phyloP scores from a whole-genome alignment of 1,139 yeast species.

The Sugiyamaella japonica region DNA sequence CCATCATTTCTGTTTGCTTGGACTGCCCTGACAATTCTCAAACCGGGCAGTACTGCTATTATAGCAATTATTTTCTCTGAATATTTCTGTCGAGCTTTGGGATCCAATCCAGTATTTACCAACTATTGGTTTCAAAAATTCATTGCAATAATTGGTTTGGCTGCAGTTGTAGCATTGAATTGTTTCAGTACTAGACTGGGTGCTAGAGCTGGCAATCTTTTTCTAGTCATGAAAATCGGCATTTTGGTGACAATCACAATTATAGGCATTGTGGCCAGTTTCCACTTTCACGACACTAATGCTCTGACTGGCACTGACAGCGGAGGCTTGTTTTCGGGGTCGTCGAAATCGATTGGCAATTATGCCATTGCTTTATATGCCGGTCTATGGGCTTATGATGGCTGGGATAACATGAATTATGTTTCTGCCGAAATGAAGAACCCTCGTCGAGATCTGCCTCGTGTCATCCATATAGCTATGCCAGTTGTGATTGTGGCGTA shows the following conservation, averaged over 20 bases:
- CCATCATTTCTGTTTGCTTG: slow-evolving; percentile 45
- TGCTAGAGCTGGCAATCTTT: slow-evolving; percentile 41
- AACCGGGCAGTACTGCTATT: slow-evolving; percentile 47
- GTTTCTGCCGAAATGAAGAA: slow-evolving; percentile 46
- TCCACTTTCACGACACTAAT: slow-evolving; percentile 29
- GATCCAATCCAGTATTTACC: slow-evolving; percentile 27
- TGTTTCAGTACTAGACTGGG: slow-evolving; percentile 39
- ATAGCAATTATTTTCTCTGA: slow-evolving; percentile 46
- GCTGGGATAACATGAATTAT: slow-evolving; percentile 48
- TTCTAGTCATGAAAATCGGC: slow-evolving; percentile 41
- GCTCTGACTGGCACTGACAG: slow-evolving; percentile 31
- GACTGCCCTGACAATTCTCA: slow-evolving; percentile 43
- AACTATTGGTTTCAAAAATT: slow-evolving; percentile 38
- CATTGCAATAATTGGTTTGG: slow-evolving; percentile 39
- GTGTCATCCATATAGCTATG: slow-evolving; percentile 45
- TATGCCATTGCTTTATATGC: slow-evolving; percentile 46
- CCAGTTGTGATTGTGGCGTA: slow-evolving; percentile 44
- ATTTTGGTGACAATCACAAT: slow-evolving; percentile 38
- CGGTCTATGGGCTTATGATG: slow-evolving; percentile 49
- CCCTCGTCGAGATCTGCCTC: slow-evolving; percentile 42
- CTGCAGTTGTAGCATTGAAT: slow-evolving; percentile 37
- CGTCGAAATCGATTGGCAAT: slow-evolving; percentile 36
- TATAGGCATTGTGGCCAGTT: slow-evolving; percentile 38
- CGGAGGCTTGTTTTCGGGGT: slow-evolving; percentile 33
- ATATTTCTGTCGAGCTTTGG: slow-evolving; percentile 34